Conservation (phyloP, 371 early-diverging fungal genomes). For the Zopfochytrium polystomum region DNA sequence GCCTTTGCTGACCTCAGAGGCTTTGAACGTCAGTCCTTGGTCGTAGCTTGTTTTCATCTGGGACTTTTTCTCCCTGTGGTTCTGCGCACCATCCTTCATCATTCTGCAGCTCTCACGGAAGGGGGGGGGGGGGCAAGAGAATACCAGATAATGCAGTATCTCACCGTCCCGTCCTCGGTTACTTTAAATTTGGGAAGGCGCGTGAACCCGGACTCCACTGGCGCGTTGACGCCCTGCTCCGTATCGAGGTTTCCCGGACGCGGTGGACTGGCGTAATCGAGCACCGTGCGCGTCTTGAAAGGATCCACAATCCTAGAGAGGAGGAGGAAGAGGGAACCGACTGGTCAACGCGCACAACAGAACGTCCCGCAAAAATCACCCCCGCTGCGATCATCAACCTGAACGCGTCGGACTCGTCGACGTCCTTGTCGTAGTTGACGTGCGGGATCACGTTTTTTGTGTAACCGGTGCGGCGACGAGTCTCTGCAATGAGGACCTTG, state of each 20-base stretch:
- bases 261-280: conserved; percentile 19
- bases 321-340: not conserved
- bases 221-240: conserved; percentile 17
- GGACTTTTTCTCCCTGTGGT: conserved; percentile 19
- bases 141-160: no score
- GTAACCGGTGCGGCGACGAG: conserved; percentile 36
- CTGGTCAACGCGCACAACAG: not conserved
- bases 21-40: conserved; percentile 23
- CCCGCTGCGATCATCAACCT: conserved; percentile 11
- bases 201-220: conserved; percentile 39
- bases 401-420: conserved; percentile 38
- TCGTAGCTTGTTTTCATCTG: conserved; percentile 35
- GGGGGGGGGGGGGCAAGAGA: not conserved
- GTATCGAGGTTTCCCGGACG: conserved; percentile 11
- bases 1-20: conserved; percentile 22
- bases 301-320: conserved; percentile 25
- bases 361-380: not conserved
- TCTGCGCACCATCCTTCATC: not conserved
- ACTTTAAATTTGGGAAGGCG: conserved; percentile 34
- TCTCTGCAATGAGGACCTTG: not conserved
- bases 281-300: conserved; percentile 16
- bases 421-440: conserved; percentile 36
- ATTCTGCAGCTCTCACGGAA: not conserved
- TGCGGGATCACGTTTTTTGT: conserved; percentile 35
- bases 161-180: conserved; percentile 33